Conservation (phyloP, 2,329 filamentous ascomycete species). For the Colletotrichum echinochloae region DNA sequence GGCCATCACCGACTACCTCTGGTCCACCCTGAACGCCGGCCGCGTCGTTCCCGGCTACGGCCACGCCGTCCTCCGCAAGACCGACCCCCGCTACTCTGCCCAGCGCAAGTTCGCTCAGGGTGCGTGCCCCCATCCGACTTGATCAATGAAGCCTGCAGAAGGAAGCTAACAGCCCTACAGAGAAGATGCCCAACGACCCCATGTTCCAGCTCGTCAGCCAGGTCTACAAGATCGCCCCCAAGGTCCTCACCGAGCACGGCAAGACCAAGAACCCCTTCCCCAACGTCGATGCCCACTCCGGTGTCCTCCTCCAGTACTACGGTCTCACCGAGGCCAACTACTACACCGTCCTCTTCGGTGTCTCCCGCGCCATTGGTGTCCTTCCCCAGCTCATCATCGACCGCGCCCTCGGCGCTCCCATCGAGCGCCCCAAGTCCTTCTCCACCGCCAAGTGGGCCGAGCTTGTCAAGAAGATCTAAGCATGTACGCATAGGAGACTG, state of each 20-base stretch:
- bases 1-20: slow-evolving; percentile 98
- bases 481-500: slow-evolving; percentile 23
- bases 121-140: slow-evolving; percentile 41
- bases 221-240: slow-evolving; percentile 99
- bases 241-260: slow-evolving; percentile 98
- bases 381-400: slow-evolving; percentile 99
- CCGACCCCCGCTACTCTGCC: slow-evolving; percentile 97
- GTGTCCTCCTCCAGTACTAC: slow-evolving; percentile 99
- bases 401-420: slow-evolving; percentile 94
- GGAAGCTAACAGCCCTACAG: slow-evolving; percentile 51
- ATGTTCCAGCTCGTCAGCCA: slow-evolving; percentile 99
- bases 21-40: slow-evolving; percentile 94
- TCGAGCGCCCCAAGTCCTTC: slow-evolving; percentile 99
- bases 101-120: slow-evolving; percentile 94
- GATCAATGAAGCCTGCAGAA: background rate
- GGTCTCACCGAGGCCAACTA: slow-evolving; percentile 98
- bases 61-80: slow-evolving; percentile 99
- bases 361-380: slow-evolving; percentile 97
- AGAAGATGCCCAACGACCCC: slow-evolving; percentile 94
- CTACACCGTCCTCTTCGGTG: slow-evolving; percentile 99
- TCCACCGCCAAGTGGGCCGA: slow-evolving; percentile 97
- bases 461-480: slow-evolving; percentile 91
- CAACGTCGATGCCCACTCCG: slow-evolving; percentile 98
- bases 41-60: slow-evolving; percentile 98
- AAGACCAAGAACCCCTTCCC: slow-evolving; percentile 99